These are phyloP conservation scores for Colletotrichum cordylinicola DNA, from an alignment of 2,329 filamentous ascomycete species.

Conservation along the genomic window DNA sequence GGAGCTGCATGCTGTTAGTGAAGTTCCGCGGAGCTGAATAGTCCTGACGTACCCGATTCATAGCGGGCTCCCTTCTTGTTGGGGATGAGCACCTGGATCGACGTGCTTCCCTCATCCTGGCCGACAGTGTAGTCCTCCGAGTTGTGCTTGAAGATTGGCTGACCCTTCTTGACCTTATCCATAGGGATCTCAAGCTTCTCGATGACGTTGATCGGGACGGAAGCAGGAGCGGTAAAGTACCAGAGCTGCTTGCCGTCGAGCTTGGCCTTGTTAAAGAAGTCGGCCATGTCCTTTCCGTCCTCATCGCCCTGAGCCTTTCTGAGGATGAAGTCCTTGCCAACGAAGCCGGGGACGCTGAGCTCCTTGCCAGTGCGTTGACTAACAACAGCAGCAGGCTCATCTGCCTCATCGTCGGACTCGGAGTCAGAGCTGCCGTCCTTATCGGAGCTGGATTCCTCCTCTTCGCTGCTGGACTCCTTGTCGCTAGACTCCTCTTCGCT, in stretches of 20 bases:
- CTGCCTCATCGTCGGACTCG: constrained; percentile 26
- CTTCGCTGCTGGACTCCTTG: constrained; percentile 29
- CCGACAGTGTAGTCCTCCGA: constrained; percentile 68
- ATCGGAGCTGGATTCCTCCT: constrained; percentile 20
- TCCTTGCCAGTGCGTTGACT: constrained; percentile 39
- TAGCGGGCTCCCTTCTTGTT: constrained; percentile 60
- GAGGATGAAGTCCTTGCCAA: constrained; percentile 59
- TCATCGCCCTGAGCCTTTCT: constrained; percentile 51
- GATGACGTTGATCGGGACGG: constrained; percentile 71
- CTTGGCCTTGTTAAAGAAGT: constrained; percentile 63
- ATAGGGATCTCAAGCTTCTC: constrained; percentile 67
- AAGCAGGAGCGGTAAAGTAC: constrained; percentile 79
- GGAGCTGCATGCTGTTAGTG: constrained; percentile 26
- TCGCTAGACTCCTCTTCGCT: background rate
- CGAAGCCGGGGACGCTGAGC: constrained; percentile 42
- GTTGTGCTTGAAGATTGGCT: constrained; percentile 65
- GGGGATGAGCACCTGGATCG: constrained; percentile 67
- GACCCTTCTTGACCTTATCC: constrained; percentile 57
- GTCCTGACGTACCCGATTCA: constrained; percentile 51
- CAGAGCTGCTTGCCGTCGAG: constrained; percentile 76
- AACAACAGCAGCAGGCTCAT: constrained; percentile 41
- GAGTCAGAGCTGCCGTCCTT: constrained; percentile 25
- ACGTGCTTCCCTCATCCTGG: constrained; percentile 49
- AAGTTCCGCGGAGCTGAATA: background rate
- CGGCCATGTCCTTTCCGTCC: constrained; percentile 51